Percentiles rank a stretch among this genome's conserved stretches.
phyloP scores from a whole-genome alignment of 2,329 filamentous ascomycete species.

The Talaromyces sp. region DNA sequence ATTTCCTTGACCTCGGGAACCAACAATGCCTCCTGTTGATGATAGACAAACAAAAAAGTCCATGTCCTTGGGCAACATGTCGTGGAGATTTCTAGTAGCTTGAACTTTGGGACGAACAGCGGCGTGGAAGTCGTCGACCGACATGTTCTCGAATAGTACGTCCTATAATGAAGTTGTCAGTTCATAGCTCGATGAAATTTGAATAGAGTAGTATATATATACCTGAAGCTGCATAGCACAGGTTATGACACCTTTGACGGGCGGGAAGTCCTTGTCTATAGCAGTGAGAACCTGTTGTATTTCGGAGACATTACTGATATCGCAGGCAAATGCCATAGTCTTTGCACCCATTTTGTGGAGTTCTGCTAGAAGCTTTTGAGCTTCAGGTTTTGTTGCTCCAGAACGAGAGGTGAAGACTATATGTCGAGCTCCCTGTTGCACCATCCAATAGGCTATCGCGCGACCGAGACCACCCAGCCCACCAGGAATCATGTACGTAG shows the following conservation, averaged over 20 bases:
- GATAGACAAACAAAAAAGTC: background rate
- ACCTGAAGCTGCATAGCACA: background rate
- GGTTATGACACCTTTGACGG: background rate
- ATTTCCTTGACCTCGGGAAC: background rate
- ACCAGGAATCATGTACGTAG: conserved; percentile 4
- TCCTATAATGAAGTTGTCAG: background rate
- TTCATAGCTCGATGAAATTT: background rate
- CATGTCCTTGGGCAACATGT: background rate
- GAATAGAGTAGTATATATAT: background rate
- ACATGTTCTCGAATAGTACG: background rate
- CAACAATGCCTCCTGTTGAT: background rate
- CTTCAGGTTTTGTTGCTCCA: background rate
- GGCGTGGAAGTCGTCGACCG: background rate
- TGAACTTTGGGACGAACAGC: background rate
- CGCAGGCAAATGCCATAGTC: background rate
- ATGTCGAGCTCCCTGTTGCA: conserved; percentile 26
- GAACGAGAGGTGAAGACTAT: conserved; percentile 29
- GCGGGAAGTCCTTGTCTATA: background rate
- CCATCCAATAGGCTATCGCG: conserved; percentile 33
- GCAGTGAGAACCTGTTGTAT: background rate
- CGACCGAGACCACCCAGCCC: conserved; percentile 26
- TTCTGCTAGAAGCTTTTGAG: background rate
- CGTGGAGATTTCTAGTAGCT: background rate
- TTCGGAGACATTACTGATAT: background rate
- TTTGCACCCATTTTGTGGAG: background rate